Base-by-base conservation (phyloP, 148 eudicot species). In the Suaeda aralocaspica region DNA sequence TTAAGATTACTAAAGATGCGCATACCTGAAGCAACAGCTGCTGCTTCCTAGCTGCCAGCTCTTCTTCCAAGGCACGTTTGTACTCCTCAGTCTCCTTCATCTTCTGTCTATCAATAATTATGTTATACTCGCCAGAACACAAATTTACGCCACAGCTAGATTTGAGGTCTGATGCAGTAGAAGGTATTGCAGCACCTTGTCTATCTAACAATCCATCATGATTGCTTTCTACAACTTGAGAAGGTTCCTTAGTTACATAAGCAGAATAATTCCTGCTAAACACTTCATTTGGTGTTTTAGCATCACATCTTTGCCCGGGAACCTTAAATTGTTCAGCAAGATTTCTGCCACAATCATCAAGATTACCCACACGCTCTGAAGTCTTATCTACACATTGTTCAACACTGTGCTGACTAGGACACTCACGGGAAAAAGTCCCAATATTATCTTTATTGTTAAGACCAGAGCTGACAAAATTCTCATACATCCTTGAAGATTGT, bases 71-170 rank as follows among this genome's bases (percentile, higher is more conserved):
- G 49, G 96, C 96, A 65, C 78, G 88, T 69, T 89, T 89, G 70
- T 88, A 94, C 78, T 80, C 98, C 75, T 84, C 91, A 19, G 96
- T 94, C 83, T 94, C 92, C 86, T 94, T 94, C 3, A 82, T 84
- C 85, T 82, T 91, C 78, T 94, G 89, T 41, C 97, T 80, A 48
- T 89, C 79, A 49, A 33, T 79, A 69, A 91, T 78, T 21, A 91
- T 24, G 70, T 72, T 76, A 64, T 33, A 66, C 60, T 77, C 73
- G 30, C 18, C 72, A 19, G 72, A 39, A 51, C 33, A 71, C 21
- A 25, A 50, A 66, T 24, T 48, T 36, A 4, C 14, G 62, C 67
- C 50, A 60, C 11, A 4, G 13, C 9, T n/a, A 55, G 42, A 63
- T 61, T 64, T 42, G 6, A 25, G 56, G 2, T 56, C 50, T 5